Evolutionary conservation across 2,329 filamentous ascomycete genomes (phyloP).

Genomic region (Helicocarpus griseus): DNA sequence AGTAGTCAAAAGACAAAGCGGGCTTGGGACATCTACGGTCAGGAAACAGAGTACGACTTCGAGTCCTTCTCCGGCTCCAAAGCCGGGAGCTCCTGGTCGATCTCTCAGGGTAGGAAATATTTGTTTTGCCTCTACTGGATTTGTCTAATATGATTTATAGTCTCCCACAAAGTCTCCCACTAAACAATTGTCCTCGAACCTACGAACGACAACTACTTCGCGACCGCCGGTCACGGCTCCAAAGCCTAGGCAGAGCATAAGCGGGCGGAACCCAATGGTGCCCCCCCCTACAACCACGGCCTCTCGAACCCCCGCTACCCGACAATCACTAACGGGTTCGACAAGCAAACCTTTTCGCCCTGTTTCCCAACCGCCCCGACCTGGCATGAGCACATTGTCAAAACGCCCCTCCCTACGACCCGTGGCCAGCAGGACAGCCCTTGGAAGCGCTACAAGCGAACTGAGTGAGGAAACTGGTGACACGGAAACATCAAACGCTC

Average conservation of each 20-base stretch:
- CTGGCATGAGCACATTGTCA: conserved; percentile 15
- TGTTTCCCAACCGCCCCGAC: conserved; percentile 18
- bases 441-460: conserved; percentile 19
- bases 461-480: conserved; percentile 15
- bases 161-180: conserved; percentile 72
- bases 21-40: conserved; percentile 41
- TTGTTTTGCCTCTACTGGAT: not conserved
- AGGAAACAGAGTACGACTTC: conserved; percentile 61
- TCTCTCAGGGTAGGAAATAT: conserved; percentile 28
- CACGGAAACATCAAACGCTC: conserved; percentile 3
- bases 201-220: conserved; percentile 39
- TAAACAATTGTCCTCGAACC: conserved; percentile 54
- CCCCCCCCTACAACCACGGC: conserved; percentile 41
- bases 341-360: conserved; percentile 25
- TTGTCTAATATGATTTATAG: conserved; percentile 31
- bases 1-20: conserved; percentile 34
- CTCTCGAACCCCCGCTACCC: conserved; percentile 26
- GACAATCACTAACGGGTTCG: conserved; percentile 30
- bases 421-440: conserved; percentile 17
- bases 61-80: conserved; percentile 61
- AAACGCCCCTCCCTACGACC: conserved; percentile 28
- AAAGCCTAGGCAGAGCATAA: conserved; percentile 49
- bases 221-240: conserved; percentile 32
- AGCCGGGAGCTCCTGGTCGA: conserved; percentile 32
- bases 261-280: conserved; percentile 55